Conservation (phyloP, 805 yeast genomes). For the Ogataea pignaliae region DNA sequence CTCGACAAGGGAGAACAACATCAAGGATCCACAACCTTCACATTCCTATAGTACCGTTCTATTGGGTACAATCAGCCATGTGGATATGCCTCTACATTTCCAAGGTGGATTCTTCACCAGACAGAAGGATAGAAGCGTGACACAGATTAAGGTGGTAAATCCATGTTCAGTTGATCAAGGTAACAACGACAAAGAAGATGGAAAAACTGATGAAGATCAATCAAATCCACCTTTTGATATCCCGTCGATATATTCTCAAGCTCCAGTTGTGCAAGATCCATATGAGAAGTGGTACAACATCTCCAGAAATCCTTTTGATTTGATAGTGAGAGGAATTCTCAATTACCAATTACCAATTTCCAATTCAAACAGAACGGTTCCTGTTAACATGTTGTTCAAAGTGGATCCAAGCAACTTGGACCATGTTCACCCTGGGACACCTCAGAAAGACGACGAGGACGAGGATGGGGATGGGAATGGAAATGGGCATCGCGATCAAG, state of each 20-base stretch:
- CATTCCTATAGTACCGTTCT: slow-evolving; percentile 48
- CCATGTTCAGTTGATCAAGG: slow-evolving; percentile 52
- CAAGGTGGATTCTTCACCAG: slow-evolving; percentile 74
- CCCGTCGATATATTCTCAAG: not conserved
- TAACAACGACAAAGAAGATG: slow-evolving; percentile 16
- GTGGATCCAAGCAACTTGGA: slow-evolving; percentile 45
- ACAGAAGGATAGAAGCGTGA: slow-evolving; percentile 52
- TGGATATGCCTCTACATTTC: slow-evolving; percentile 73
- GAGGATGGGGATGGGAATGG: not conserved
- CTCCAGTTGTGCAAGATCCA: slow-evolving; percentile 19
- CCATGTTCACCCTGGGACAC: not conserved
- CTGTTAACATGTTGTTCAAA: slow-evolving; percentile 52
- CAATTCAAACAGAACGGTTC: slow-evolving; percentile 47
- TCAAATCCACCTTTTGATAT: not conserved
- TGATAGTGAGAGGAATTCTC: slow-evolving; percentile 78
- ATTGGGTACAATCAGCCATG: slow-evolving; percentile 59
- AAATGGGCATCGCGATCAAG: too few relatives aligned
- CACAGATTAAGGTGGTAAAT: slow-evolving; percentile 64
- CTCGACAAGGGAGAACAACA: not conserved
- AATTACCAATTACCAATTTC: slow-evolving; percentile 71
- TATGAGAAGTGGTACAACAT: slow-evolving; percentile 66
- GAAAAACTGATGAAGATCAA: slow-evolving; percentile 6
- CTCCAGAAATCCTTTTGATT: slow-evolving; percentile 76
- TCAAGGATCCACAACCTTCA: not conserved
- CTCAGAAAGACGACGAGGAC: not conserved